Conservation (phyloP, 345 rosid genomes). For the Carallia brachiata region DNA sequence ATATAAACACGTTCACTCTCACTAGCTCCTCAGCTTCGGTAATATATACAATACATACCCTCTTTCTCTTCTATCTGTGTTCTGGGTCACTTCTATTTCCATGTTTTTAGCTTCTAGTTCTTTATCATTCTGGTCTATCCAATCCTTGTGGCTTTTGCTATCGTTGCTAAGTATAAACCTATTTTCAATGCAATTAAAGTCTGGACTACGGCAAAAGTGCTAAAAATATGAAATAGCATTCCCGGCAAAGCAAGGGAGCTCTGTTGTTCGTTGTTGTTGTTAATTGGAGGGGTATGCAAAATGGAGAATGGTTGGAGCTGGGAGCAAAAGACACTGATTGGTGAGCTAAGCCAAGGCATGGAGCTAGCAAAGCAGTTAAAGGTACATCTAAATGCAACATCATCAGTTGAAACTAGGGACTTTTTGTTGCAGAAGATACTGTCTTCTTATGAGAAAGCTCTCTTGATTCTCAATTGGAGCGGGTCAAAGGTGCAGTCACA, state of each 20-base stretch:
- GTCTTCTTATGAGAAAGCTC: conserved; percentile 30
- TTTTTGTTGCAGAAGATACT: conserved; percentile 19
- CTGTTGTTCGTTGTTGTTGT: background rate
- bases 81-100: conserved; percentile 6
- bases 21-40: too few relatives aligned
- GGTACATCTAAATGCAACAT: conserved; percentile 13
- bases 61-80: background rate
- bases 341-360: conserved; percentile 33
- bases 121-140: conserved; percentile 8
- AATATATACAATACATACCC: background rate
- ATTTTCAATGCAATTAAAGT: background rate
- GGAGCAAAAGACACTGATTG: conserved; percentile 23
- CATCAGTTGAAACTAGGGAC: conserved; percentile 22
- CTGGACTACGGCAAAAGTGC: background rate
- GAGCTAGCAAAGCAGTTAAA: conserved; percentile 23
- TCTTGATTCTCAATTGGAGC: conserved; percentile 27
- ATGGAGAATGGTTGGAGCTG: conserved; percentile 29
- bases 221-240: background rate
- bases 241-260: background rate
- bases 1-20: too few relatives aligned
- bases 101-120: conserved; percentile 21
- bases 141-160: conserved; percentile 1
- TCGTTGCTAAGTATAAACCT: conserved; percentile 13
- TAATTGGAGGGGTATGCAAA: background rate
- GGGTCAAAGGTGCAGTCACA: conserved; percentile 30